Conservation (phyloP, 2,329 filamentous ascomycete species). For the Helicocarpus griseus region DNA sequence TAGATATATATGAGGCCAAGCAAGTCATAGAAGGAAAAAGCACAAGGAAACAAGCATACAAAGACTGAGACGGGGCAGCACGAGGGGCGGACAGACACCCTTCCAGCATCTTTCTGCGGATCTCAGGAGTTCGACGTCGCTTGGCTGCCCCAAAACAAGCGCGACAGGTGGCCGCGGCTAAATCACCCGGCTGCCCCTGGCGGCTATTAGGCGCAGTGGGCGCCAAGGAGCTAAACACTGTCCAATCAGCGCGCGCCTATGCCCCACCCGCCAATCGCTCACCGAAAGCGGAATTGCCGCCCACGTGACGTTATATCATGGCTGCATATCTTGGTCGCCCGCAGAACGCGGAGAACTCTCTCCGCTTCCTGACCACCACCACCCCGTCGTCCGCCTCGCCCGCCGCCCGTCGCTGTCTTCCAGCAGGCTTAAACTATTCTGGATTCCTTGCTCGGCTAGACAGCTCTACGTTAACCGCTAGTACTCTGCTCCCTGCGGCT, state of each 20-base stretch:
- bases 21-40: not conserved
- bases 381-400: not conserved
- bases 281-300: not conserved
- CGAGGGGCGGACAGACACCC: not conserved
- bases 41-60: not conserved
- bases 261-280: not conserved
- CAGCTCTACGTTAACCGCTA: not conserved
- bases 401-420: not conserved
- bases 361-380: not conserved
- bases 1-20: too few species aligned
- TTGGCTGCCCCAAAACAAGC: not conserved
- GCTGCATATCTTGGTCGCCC: not conserved
- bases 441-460: not conserved
- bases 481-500: not conserved
- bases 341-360: not conserved
- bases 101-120: not conserved
- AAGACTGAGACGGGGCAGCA: not conserved
- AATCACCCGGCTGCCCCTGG: not conserved
- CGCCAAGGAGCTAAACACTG: not conserved
- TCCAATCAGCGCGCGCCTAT: not conserved
- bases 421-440: not conserved
- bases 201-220: not conserved
- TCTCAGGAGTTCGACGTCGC: conserved; percentile 1
- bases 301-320: not conserved
- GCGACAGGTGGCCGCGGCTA: not conserved